A percentile compares a stretch with the other conserved stretches of the same genome.
phyloP scores from a whole-genome alignment of 2,329 filamentous ascomycete genomes.

The Monilinia fructicola region DNA sequence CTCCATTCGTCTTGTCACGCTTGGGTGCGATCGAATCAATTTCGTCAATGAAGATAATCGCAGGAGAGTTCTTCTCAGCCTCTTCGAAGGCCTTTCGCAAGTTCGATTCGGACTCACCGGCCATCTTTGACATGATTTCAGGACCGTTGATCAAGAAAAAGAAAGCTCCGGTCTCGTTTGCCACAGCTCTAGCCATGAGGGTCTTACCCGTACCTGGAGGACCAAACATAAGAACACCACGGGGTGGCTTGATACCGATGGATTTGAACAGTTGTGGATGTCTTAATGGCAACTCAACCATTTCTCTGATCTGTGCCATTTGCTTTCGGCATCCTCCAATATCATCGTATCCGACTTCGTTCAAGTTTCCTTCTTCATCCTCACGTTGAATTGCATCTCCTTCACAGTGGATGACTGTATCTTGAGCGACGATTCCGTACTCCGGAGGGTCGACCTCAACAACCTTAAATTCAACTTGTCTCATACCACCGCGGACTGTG shows the following conservation, averaged over 20 bases:
- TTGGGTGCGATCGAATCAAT: conserved; percentile 99
- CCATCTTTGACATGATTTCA: conserved; percentile 99
- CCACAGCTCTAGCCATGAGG: conserved; percentile 95
- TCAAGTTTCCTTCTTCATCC: conserved; percentile 98
- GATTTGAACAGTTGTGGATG: conserved; percentile 99
- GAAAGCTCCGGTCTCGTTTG: conserved; percentile 98
- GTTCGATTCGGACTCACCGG: conserved; percentile 98
- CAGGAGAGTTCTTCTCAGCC: conserved; percentile 98
- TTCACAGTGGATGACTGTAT: conserved; percentile 98
- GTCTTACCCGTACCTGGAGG: conserved; percentile 99
- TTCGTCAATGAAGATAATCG: conserved; percentile 99
- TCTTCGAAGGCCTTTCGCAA: conserved; percentile 99
- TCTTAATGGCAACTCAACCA: conserved; percentile 94
- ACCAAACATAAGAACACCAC: conserved; percentile 94
- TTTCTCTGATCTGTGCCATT: conserved; percentile 98
- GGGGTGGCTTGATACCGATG: conserved; percentile 98
- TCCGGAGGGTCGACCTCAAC: conserved; percentile 98
- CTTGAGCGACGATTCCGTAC: conserved; percentile 97
- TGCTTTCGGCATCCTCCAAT: conserved; percentile 99
- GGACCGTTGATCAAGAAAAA: conserved; percentile 99
- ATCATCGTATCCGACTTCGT: conserved; percentile 98
- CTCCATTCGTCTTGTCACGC: conserved; percentile 99
- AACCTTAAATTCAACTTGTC: conserved; percentile 99
- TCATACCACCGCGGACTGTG: conserved; percentile 96
- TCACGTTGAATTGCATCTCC: conserved; percentile 96